Evolutionary conservation across 2,329 filamentous ascomycete species (phyloP), one percentile per base, ranked within the genome.

Genomic region (Hawksworthiomyces lignivorus): DNA sequence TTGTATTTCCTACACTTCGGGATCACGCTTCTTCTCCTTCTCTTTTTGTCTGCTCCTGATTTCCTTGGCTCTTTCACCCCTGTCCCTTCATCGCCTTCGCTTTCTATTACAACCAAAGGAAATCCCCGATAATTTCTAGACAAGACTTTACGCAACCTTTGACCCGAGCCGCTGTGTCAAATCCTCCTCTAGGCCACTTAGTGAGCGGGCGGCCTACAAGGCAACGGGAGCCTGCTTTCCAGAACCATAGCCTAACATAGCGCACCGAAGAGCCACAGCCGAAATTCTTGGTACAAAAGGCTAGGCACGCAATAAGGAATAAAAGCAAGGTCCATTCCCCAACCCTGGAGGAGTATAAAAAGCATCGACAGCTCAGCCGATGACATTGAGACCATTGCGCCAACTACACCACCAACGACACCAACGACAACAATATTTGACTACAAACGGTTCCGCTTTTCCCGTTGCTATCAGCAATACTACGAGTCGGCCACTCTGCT

Each of bases 81-180:
- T n/a, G n/a, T n/a, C n/a, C n/a, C n/a, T n/a, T n/a, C n/a, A n/a
- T n/a, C n/a, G n/a, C n/a, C n/a, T n/a, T n/a, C n/a, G n/a, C 15
- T n/a, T 28, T 34, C 11, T 21, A 14, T 26, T 32, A 11, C 18
- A 28, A 28, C 12, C 17, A 28, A 39, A n/a, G n/a, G 15, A 20
- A 10, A n/a, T 8, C 14, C 19, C 27, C 17, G 17, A n/a, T 18
- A 26, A 18, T 9, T 19, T 11, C 22, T 28, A 21, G 28, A 18
- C 38, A 33, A 22, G 30, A 14, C 34, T 34, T 21, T 28, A 17
- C 20, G 20, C 20, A 7, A 26, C 32, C 22, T n/a, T 41, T 41
- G 32, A 30, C 32, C 39, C 26, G 39, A 36, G 39, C 39, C 32
- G 39, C 32, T 24, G 32, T 33, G 19, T 24, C 19, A 26, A 33